Evolutionary conservation across 2,329 filamentous ascomycete species (phyloP).

Genomic region (Hypoxylon rubiginosum): DNA sequence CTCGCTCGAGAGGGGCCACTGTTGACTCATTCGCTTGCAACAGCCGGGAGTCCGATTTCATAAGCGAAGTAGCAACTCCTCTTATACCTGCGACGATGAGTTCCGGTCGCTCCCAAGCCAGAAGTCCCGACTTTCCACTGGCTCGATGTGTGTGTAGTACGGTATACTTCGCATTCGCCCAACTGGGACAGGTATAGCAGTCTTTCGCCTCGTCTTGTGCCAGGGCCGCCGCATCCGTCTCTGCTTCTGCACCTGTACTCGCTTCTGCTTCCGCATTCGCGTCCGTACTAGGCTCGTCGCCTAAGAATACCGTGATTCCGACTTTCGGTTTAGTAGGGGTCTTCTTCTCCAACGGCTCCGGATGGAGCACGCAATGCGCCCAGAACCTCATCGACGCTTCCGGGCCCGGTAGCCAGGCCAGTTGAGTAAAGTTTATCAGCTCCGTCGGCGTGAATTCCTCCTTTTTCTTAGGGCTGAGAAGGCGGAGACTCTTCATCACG

Average conservation of each 20-base stretch:
- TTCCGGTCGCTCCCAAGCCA: conserved; percentile 64
- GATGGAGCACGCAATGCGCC: conserved; percentile 60
- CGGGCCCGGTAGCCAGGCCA: conserved; percentile 76
- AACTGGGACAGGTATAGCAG: conserved; percentile 62
- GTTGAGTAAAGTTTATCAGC: conserved; percentile 70
- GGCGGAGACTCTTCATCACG: conserved; percentile 62
- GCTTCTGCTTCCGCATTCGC: conserved; percentile 40
- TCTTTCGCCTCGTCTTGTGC: conserved; percentile 31
- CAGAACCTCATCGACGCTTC: conserved; percentile 71
- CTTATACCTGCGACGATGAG: conserved; percentile 59
- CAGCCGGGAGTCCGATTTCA: conserved; percentile 57
- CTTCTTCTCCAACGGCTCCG: conserved; percentile 48
- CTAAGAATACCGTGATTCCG: conserved; percentile 63
- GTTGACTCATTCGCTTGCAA: conserved; percentile 44
- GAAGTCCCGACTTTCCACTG: conserved; percentile 58
- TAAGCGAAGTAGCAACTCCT: conserved; percentile 57
- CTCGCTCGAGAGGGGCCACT: conserved; percentile 53
- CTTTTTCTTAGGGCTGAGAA: conserved; percentile 55
- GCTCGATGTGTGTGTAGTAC: conserved; percentile 59
- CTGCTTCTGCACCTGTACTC: conserved; percentile 25
- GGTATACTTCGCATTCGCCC: conserved; percentile 61
- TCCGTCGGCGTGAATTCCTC: conserved; percentile 63
- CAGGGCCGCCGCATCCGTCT: conserved; percentile 37
- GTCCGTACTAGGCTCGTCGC: conserved; percentile 45
- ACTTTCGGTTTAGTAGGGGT: conserved; percentile 55